phyloP scores from a whole-genome alignment of 176 grass and related monocot species.

The Raddia distichophylla region DNA sequence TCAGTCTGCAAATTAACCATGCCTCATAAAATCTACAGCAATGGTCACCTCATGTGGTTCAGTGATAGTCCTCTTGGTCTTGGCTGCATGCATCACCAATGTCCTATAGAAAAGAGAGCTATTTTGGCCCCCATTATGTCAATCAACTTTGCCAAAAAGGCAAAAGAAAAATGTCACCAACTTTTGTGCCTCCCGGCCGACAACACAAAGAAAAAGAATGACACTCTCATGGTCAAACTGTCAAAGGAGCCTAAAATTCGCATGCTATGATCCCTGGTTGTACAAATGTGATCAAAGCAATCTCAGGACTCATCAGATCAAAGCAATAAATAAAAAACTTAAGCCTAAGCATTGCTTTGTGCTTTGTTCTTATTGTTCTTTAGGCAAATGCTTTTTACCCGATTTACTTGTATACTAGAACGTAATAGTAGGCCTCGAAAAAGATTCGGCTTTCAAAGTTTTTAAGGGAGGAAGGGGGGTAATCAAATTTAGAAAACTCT shows the following conservation, averaged over 20 bases:
- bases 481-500: too few species aligned
- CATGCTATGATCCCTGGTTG: neutral
- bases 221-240: neutral
- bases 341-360: neutral
- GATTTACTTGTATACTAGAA: neutral
- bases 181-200: neutral
- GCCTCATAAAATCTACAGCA: neutral
- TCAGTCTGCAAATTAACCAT: neutral
- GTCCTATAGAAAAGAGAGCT: slow-evolving; percentile 4
- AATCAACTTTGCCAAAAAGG: slow-evolving; percentile 10
- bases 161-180: too few species aligned
- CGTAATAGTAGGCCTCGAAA: neutral
- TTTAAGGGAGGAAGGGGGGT: too few species aligned
- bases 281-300: slow-evolving; percentile 7
- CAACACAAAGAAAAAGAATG: neutral
- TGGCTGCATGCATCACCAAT: slow-evolving; percentile 11
- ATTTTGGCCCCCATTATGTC: neutral
- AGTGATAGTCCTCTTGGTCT: neutral
- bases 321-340: neutral
- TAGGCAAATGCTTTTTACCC: neutral
- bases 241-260: neutral
- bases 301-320: neutral
- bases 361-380: neutral
- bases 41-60: neutral
- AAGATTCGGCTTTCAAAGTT: too few species aligned